Percentiles rank a stretch among this genome's conserved stretches.
Conservation (phyloP, 352 stramenopile genomes). For the Pythium dissotocum region DNA sequence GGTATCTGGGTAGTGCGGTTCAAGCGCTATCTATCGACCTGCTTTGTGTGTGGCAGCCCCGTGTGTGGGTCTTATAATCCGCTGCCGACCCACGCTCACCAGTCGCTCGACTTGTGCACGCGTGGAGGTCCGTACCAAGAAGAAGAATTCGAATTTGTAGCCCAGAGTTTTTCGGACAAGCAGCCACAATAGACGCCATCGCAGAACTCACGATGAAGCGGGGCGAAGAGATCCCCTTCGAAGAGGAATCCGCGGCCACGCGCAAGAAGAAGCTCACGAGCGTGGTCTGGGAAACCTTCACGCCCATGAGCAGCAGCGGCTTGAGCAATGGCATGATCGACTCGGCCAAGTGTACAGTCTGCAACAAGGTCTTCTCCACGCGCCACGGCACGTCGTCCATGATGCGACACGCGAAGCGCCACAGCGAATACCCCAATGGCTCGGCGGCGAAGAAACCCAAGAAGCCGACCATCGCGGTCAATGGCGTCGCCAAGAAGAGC, state of each 20-base stretch:
- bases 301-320: constrained; percentile 62
- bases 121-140: background rate
- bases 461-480: constrained; percentile 34
- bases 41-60: background rate
- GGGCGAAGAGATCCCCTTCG: constrained; percentile 56
- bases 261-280: constrained; percentile 86
- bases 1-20: constrained; percentile 10
- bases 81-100: constrained; percentile 4
- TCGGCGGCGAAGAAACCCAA: constrained; percentile 53
- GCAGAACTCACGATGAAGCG: constrained; percentile 51
- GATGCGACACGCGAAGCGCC: constrained; percentile 82
- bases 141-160: constrained; percentile 5
- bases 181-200: constrained; percentile 44
- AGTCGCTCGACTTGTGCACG: background rate
- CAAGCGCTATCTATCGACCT: constrained; percentile 18
- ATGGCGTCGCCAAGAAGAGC: constrained; percentile 48
- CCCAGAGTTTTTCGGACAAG: constrained; percentile 13
- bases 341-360: constrained; percentile 73
- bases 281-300: constrained; percentile 83
- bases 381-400: constrained; percentile 81
- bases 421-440: constrained; percentile 69
- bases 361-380: constrained; percentile 78
- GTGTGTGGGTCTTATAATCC: constrained; percentile 2
- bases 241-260: constrained; percentile 48
- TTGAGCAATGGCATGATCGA: constrained; percentile 69